Evolutionary conservation across 805 yeast species (phyloP), one percentile per base, ranked within the genome.

Genomic region (Metschnikowia lachancei): DNA sequence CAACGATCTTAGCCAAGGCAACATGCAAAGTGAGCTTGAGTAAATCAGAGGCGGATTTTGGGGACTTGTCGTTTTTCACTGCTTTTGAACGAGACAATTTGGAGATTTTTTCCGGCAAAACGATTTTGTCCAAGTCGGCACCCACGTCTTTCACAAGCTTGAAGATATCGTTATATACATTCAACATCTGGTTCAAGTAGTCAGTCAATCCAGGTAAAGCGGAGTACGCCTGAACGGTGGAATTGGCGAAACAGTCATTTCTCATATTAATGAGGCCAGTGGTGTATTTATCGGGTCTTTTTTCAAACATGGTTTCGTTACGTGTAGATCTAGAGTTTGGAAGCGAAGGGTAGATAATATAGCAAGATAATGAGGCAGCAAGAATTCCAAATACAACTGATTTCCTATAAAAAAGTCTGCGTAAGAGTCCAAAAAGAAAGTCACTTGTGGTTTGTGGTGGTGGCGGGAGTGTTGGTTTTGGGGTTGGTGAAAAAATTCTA

Each of bases 181-280:
- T 54, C 32, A 71, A 63, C 45, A 77, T 63, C 26, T 61, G 56
- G 47, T 72, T 81, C 50, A 86, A 62, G 55, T 87, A 86, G 3
- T 65, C 68, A 31, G 83, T 78, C 40, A 87, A 59, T 0, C 76
- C 75, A 0, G 87, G 83, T 14, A 84, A 61, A 0, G 89, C 67
- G 14, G 83, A 77, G 45, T 86, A 74, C 0, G 91, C 94, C 63
- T 92, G 99, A 16, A 94, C 59, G 1, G 91, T 82, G 7, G 95
- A 80, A 60, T 94, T 92, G 50, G 96, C 96, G 69, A 88, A 92
- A 64, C 99, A 92, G 62, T 90, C 97, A 54, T 88, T 87, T 49
- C 91, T 78, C 52, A 83, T 73, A 63, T 92, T 94, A 54, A 83
- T 75, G 37, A 92, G 69, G 2, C 97, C 97, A 0, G 94, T 88